Base-by-base conservation (phyloP, 164 flowering plant species). In the Vitis rotundifolia region DNA sequence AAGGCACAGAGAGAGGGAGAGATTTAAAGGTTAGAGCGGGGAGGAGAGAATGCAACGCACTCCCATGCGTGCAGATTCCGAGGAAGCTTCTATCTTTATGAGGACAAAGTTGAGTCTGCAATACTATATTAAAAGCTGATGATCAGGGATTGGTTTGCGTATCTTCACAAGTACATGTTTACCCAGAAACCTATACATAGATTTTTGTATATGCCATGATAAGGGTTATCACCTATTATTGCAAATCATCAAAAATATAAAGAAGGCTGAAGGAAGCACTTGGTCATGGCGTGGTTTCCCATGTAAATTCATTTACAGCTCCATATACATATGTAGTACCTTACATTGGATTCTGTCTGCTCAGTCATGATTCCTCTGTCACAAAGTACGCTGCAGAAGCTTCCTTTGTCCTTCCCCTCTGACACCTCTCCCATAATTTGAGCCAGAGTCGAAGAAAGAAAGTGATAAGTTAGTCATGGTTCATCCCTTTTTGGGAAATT, bases 81-180 rank as follows among this genome's bases (percentile, higher is more conserved):
- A 89, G 84, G 89, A 89, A 87, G 89, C 91, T 87, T 87, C 91
- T 78, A 67, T 55, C 86, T 81, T 82, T 86, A 69, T 63, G 65
- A 12, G 18, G 49, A 47, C 57, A 75, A 77, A 82, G 78, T 68
- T 65, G 11, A 26, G 28, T 37, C 7, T 37, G 44, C 44, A 70
- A 28, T 18, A 59, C 51, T 51, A 50, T 67, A 31, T 64, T 61
- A 61, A 66, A 73, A 78, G 71, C 4, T 70, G 60, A 37, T 51
- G 53, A 29, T 18, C 16, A 58, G 44, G 57, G 16, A 51, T 64
- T 11, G 16, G 6, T 12, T 31, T 31, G 9, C 37, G 44, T 37
- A 31, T 61, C 50, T 14, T 10, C 58, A 29, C 5, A 14, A 16
- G 47, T 29, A 59, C 14, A 31, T 11, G 16, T 50, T 51, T 61